These are phyloP conservation scores for Ajuga chamaepitys DNA, from an alignment of 257 asterid species.

Conservation along the genomic window DNA sequence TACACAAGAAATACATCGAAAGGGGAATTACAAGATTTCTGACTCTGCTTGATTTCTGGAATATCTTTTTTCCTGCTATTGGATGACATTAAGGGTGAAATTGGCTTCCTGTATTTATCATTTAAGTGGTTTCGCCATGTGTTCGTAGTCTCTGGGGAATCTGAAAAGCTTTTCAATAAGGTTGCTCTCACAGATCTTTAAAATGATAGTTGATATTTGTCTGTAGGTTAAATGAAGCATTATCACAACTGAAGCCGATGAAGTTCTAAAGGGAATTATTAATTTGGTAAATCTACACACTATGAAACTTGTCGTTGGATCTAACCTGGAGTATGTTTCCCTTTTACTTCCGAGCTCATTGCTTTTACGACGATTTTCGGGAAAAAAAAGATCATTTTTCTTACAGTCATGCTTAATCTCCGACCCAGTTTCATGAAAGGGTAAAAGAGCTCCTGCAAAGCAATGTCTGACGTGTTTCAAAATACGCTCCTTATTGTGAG, in stretches of 20 bases:
- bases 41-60: neutral
- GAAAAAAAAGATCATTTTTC: neutral
- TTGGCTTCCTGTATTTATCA: neutral
- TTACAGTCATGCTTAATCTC: conserved; percentile 17
- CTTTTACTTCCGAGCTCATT: neutral
- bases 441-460: conserved; percentile 57
- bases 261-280: conserved; percentile 59
- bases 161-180: neutral
- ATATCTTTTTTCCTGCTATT: neutral
- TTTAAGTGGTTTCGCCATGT: neutral
- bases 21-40: neutral
- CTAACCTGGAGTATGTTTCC: conserved; percentile 57
- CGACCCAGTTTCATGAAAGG: conserved; percentile 51
- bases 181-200: neutral
- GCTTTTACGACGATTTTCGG: neutral
- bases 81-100: neutral
- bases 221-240: conserved; percentile 65
- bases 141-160: neutral
- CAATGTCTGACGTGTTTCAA: conserved; percentile 56
- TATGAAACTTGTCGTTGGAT: conserved; percentile 73
- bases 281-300: conserved; percentile 44
- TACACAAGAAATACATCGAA: neutral
- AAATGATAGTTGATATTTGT: neutral
- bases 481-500: conserved; percentile 61
- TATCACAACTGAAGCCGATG: conserved; percentile 50